phyloP scores from a whole-genome alignment of 1,139 yeast species.

The Geotrichum candidum region DNA sequence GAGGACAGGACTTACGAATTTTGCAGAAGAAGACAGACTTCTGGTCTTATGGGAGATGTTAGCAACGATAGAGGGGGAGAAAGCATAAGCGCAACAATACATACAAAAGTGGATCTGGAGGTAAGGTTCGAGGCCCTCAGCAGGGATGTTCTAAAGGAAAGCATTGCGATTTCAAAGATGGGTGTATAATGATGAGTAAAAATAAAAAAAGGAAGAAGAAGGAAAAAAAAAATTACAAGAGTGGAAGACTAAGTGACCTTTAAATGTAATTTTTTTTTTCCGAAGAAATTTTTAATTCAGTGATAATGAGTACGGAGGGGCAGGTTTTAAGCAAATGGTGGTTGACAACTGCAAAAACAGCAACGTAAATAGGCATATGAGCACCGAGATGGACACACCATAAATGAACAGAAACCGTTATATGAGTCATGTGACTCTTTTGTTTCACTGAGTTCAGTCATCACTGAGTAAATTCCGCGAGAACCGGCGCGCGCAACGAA shows the following conservation, averaged over 20 bases:
- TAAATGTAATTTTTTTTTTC: neutral
- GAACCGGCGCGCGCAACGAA: too few relatives aligned
- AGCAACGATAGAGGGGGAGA: neutral
- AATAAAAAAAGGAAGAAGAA: neutral
- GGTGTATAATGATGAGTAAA: neutral
- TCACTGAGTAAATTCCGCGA: neutral
- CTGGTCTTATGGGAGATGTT: slow-evolving; percentile 4
- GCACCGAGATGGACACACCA: neutral
- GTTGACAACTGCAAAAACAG: neutral
- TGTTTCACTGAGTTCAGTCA: neutral
- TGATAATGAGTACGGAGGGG: neutral
- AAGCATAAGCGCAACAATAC: neutral
- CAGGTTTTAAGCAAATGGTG: neutral
- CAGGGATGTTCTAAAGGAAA: slow-evolving; percentile 9
- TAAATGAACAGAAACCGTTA: neutral
- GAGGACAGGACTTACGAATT: slow-evolving; percentile 5
- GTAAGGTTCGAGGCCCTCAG: slow-evolving; percentile 8
- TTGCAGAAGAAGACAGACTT: slow-evolving; percentile 6
- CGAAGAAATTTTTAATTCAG: slow-evolving; percentile 5
- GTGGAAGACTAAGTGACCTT: neutral
- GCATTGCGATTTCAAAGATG: neutral
- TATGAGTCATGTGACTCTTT: neutral
- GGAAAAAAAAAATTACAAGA: neutral
- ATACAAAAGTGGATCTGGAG: slow-evolving; percentile 2
- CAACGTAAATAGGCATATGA: too few relatives aligned